Conservation (phyloP, 768 basidiomycete species). For the Tylopilus felleus region DNA sequence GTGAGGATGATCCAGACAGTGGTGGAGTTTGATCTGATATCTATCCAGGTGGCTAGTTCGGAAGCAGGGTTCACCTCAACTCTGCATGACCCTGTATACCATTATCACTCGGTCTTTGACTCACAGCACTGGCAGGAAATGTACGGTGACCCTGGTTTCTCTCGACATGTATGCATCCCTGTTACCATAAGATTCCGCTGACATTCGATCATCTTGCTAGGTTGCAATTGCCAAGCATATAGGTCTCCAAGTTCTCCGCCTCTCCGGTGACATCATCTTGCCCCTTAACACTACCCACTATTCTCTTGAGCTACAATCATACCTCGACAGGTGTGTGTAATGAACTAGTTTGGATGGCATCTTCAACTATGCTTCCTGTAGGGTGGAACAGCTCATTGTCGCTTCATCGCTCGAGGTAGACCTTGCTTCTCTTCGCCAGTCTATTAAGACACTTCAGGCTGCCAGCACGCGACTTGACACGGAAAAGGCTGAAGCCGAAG, state of each 20-base stretch:
- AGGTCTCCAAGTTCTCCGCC: slow-evolving; percentile 59
- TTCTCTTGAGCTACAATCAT: slow-evolving; percentile 58
- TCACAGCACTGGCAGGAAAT: slow-evolving; percentile 67
- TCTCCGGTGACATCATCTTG: slow-evolving; percentile 61
- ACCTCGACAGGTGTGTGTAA: slow-evolving; percentile 51
- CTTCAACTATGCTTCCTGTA: slow-evolving; percentile 4
- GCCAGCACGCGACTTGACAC: slow-evolving; percentile 54
- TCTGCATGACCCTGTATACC: slow-evolving; percentile 62
- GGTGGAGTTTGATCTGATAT: slow-evolving; percentile 1
- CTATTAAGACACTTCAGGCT: slow-evolving; percentile 46
- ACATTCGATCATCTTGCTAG: slow-evolving; percentile 30
- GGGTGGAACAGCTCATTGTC: slow-evolving; percentile 29
- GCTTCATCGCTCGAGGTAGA: slow-evolving; percentile 45
- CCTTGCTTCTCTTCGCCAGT: slow-evolving; percentile 41
- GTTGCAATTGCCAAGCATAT: slow-evolving; percentile 65
- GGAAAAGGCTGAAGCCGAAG: slow-evolving; percentile 57
- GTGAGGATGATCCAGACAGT: slow-evolving; percentile 33
- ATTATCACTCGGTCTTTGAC: slow-evolving; percentile 78
- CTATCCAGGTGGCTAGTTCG: slow-evolving; percentile 32
- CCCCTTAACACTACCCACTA: slow-evolving; percentile 81
- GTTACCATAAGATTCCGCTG: not conserved
- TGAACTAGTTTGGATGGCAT: slow-evolving; percentile 25
- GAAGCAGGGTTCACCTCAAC: slow-evolving; percentile 32
- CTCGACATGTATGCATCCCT: slow-evolving; percentile 54
- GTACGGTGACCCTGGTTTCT: slow-evolving; percentile 75